Conservation (phyloP, 2,329 filamentous ascomycete species). For the Lecanicillium sp. region DNA sequence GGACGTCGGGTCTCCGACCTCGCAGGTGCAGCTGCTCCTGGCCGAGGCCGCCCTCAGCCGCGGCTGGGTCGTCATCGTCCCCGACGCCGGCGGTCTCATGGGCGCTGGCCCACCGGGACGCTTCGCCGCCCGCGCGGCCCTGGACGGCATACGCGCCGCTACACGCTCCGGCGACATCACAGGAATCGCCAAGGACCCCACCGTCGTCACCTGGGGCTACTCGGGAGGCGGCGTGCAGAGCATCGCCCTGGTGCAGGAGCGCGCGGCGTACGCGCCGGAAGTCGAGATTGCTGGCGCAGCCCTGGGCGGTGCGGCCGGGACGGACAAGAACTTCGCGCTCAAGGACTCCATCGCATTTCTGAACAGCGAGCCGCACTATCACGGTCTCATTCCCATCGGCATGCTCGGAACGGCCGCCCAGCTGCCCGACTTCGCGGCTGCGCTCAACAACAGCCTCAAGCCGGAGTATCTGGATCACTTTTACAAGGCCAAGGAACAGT, state of each 20-base stretch:
- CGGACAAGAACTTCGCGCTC: conserved; percentile 16
- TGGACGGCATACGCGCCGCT: conserved; percentile 40
- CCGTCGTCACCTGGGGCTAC: conserved; percentile 38
- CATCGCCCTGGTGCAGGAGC: conserved; percentile 19
- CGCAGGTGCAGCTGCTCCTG: conserved; percentile 19
- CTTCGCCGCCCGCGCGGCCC: conserved; percentile 34
- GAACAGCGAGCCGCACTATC: conserved; percentile 22
- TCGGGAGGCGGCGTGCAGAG: conserved; percentile 20
- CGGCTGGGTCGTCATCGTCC: conserved; percentile 43
- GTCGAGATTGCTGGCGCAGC: conserved; percentile 21
- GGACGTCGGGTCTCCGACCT: conserved; percentile 26
- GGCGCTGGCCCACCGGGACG: conserved; percentile 36
- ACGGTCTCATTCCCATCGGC: conserved; percentile 18
- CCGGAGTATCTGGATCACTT: too few species aligned
- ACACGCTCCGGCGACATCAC: conserved; percentile 22
- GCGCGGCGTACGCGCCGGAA: conserved; percentile 20
- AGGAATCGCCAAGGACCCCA: conserved; percentile 26
- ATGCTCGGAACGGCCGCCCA: too few species aligned
- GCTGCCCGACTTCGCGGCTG: too few species aligned
- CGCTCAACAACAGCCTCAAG: too few species aligned
- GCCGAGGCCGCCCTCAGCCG: conserved; percentile 26
- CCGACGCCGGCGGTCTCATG: conserved; percentile 39
- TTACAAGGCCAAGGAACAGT: too few species aligned
- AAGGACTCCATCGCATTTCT: conserved; percentile 22
- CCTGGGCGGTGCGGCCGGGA: conserved; percentile 18